Evolutionary conservation across 148 eudicot species (phyloP).

Genomic region (Fagopyrum tataricum): DNA sequence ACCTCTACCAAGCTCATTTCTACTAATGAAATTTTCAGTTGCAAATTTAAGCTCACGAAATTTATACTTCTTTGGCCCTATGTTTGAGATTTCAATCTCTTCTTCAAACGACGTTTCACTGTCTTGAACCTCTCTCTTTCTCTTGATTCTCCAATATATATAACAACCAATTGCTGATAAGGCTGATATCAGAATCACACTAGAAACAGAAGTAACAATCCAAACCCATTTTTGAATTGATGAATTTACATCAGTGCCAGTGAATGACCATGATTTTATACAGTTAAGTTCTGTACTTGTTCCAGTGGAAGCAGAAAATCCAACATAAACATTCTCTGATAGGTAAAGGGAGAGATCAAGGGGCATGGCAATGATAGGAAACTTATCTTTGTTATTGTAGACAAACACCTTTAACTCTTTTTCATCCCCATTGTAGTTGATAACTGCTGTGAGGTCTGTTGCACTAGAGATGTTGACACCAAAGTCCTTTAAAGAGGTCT

Average conservation of each 20-base stretch:
- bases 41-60: constrained; percentile 28
- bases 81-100: not conserved
- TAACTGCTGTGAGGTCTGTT: constrained; percentile 16
- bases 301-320: constrained; percentile 38
- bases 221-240: constrained; percentile 12
- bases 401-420: constrained; percentile 21
- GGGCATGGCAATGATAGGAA: constrained; percentile 19
- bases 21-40: constrained; percentile 22
- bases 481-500: constrained; percentile 21
- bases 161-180: not conserved
- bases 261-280: constrained; percentile 27
- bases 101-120: constrained; percentile 18
- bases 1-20: constrained; percentile 31
- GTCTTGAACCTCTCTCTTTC: constrained; percentile 25
- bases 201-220: constrained; percentile 7
- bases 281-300: constrained; percentile 25
- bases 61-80: constrained; percentile 29
- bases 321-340: constrained; percentile 23
- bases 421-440: constrained; percentile 20
- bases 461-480: constrained; percentile 19
- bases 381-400: constrained; percentile 9
- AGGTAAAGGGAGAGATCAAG: constrained; percentile 24
- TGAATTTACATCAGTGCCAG: constrained; percentile 8
- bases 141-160: constrained; percentile 14
- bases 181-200: not conserved